Conservation (phyloP, 106 monocot species). For the Vanilla planifolia region DNA sequence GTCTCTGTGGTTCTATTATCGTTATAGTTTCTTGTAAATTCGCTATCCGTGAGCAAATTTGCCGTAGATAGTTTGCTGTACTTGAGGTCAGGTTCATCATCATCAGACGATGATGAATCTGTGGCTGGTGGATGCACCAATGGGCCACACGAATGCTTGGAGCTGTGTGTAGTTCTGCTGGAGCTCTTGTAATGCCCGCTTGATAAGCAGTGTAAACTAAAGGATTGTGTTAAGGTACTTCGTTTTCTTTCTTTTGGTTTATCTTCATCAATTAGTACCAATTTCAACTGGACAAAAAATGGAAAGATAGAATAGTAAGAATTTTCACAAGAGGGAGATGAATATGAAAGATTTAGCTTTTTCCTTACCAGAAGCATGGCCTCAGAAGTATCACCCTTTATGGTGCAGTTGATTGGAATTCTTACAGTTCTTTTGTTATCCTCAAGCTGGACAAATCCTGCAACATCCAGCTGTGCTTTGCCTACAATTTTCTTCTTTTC, state of each 20-base stretch:
- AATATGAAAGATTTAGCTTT: too few relatives aligned
- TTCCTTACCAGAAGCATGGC: constrained; percentile 31
- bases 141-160: too few relatives aligned
- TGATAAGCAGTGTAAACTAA: constrained; percentile 14
- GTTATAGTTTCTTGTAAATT: too few relatives aligned
- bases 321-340: neutral
- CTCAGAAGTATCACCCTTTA: constrained; percentile 11
- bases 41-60: too few relatives aligned
- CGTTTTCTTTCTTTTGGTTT: constrained; percentile 2
- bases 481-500: constrained; percentile 7
- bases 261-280: constrained; percentile 14
- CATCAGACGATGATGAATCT: too few relatives aligned
- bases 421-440: constrained; percentile 19
- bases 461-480: constrained; percentile 24
- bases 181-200: constrained; percentile 1
- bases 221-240: constrained; percentile 13
- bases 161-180: neutral
- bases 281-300: constrained; percentile 25
- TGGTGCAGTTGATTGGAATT: constrained; percentile 24
- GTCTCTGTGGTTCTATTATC: too few relatives aligned
- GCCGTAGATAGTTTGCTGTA: too few relatives aligned
- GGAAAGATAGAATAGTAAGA: neutral
- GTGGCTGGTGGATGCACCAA: too few relatives aligned
- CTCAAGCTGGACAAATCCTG: constrained; percentile 11
- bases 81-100: too few relatives aligned